These are phyloP conservation scores for Debaryomyces sp. DNA, from an alignment of 1,139 yeast species.

Conservation along the genomic window DNA sequence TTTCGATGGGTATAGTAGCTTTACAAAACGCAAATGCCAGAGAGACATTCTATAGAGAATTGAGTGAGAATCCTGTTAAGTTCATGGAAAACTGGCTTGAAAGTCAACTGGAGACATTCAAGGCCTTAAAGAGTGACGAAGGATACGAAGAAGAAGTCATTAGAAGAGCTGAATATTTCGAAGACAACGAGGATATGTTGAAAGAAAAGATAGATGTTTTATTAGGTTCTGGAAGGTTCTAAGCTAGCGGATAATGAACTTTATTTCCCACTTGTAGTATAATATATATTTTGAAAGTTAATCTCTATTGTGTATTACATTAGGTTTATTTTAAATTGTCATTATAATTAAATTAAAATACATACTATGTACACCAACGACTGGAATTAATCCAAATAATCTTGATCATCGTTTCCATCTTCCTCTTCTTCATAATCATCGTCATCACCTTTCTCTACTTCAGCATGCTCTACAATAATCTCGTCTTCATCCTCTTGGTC, in stretches of 20 bases:
- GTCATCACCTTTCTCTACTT: conserved; percentile 18
- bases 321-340: background rate
- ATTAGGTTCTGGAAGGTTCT: conserved; percentile 42
- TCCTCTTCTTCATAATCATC: conserved; percentile 16
- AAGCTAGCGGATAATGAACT: background rate
- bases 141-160: conserved; percentile 90
- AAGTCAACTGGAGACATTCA: conserved; percentile 74
- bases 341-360: background rate
- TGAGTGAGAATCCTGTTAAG: conserved; percentile 75
- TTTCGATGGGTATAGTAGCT: conserved; percentile 63
- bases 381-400: conserved; percentile 20
- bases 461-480: conserved; percentile 19
- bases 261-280: background rate
- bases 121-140: conserved; percentile 80
- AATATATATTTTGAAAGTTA: conserved; percentile 1
- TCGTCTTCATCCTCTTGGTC: conserved; percentile 24
- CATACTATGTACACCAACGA: background rate
- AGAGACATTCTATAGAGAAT: conserved; percentile 65
- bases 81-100: conserved; percentile 75
- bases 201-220: conserved; percentile 77
- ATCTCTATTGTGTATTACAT: background rate
- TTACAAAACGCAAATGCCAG: conserved; percentile 58
- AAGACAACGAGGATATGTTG: conserved; percentile 65
- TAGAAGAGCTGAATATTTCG: conserved; percentile 79
- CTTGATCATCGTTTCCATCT: conserved; percentile 17